Conservation (phyloP, 2,329 filamentous ascomycete species). For the Fusarium equiseti region DNA sequence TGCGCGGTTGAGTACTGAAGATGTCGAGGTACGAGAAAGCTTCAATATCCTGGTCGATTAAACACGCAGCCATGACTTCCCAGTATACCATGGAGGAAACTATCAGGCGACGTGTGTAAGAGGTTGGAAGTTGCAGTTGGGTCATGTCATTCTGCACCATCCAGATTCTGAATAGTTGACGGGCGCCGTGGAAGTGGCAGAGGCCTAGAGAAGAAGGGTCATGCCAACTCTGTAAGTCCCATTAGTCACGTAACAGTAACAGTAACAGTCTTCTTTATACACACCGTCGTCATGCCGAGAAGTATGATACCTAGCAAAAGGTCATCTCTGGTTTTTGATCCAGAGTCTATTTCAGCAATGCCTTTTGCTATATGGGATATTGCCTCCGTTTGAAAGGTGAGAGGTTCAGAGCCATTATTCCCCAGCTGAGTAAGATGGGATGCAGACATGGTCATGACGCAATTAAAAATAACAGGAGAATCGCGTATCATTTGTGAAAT, state of each 20-base stretch:
- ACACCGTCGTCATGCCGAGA: slow-evolving; percentile 37
- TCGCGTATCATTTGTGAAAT: slow-evolving; percentile 16
- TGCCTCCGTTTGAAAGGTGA: slow-evolving; percentile 30
- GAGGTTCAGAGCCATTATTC: neutral
- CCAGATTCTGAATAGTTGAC: slow-evolving; percentile 27
- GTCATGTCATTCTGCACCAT: neutral
- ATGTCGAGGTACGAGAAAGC: slow-evolving; percentile 25
- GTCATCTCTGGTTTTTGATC: neutral
- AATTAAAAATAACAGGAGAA: slow-evolving; percentile 24
- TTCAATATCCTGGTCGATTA: slow-evolving; percentile 23
- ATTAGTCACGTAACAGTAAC: neutral
- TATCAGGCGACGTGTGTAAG: slow-evolving; percentile 9
- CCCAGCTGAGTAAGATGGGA: slow-evolving; percentile 30
- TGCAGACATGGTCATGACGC: slow-evolving; percentile 32
- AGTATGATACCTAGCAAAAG: slow-evolving; percentile 26
- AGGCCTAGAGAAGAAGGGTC: slow-evolving; percentile 17
- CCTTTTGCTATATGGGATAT: slow-evolving; percentile 21
- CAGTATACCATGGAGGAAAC: slow-evolving; percentile 37
- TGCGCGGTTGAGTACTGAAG: neutral
- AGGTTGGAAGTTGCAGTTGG: neutral
- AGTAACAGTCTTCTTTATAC: accelerated
- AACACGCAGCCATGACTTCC: slow-evolving; percentile 33
- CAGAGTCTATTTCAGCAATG: neutral
- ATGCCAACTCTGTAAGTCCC: slow-evolving; percentile 19
- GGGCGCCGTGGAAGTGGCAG: slow-evolving; percentile 26